Percentiles rank a stretch among this genome's conserved stretches.
These are phyloP conservation scores for Ajuga reptans DNA, from an alignment of 305 asterid genomes.

Conservation along the genomic window DNA sequence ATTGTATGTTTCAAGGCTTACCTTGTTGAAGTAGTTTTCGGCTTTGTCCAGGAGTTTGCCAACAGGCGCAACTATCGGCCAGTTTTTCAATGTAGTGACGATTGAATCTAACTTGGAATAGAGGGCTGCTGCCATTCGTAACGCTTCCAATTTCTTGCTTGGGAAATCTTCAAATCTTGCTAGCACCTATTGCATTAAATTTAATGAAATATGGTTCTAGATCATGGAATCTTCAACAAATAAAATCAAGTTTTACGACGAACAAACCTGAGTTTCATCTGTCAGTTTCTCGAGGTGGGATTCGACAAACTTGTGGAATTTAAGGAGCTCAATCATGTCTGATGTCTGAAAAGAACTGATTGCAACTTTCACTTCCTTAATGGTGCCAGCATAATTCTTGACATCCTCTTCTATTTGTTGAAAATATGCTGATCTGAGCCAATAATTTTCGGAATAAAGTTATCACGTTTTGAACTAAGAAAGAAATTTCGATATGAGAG, in stretches of 20 bases:
- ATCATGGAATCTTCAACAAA: background rate
- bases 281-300: slow-evolving; percentile 69
- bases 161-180: slow-evolving; percentile 88
- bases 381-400: slow-evolving; percentile 35
- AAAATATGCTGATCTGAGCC: slow-evolving; percentile 62
- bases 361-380: slow-evolving; percentile 45
- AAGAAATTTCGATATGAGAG: background rate
- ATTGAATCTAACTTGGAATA: slow-evolving; percentile 53
- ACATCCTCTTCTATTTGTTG: slow-evolving; percentile 78
- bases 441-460: background rate
- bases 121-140: slow-evolving; percentile 76
- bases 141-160: slow-evolving; percentile 66
- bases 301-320: slow-evolving; percentile 59
- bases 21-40: slow-evolving; percentile 74
- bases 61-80: slow-evolving; percentile 50
- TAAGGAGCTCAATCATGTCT: slow-evolving; percentile 60
- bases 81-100: slow-evolving; percentile 40
- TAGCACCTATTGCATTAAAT: slow-evolving; percentile 43
- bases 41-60: slow-evolving; percentile 61
- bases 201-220: slow-evolving; percentile 8
- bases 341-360: slow-evolving; percentile 53
- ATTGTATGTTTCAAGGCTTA: background rate
- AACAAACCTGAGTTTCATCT: slow-evolving; percentile 61
- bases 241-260: background rate
- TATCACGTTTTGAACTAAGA: background rate